Evolutionary conservation across 768 basidiomycete species (phyloP), one percentile per base, ranked within the genome.

Genomic region (Saitozyma podzolica): DNA sequence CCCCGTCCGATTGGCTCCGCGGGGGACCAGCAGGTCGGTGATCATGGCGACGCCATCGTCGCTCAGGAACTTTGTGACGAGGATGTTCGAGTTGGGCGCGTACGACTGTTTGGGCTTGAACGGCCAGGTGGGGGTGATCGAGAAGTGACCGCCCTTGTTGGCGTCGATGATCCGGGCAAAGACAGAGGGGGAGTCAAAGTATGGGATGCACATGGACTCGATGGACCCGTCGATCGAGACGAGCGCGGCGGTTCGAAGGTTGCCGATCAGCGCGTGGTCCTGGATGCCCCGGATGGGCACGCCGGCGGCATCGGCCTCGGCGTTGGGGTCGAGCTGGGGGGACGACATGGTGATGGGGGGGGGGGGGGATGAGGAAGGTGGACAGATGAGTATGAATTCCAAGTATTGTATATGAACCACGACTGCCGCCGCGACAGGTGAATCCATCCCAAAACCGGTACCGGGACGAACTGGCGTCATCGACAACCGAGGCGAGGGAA

Each of bases 51-150:
- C 92, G 3, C 93, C 93, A n/a, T 84, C 79, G 19, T 95, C 91
- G 61, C 87, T 90, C 81, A 95, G 84, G 75, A 90, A 96, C 83
- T 94, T 95, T 49, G 92, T 92, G 82, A 91, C 89, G 10, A 94
- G 82, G 50, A 91, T 84, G 56, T 89, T 90, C 56, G 57, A 69
- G 41, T 67, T 70, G 16, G 74, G 69, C n/a, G 71, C 61, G 54
- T 77, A 77, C n/a, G 75, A 69, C 66, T 79, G 79, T 64, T 78
- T 76, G 53, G 81, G 67, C 60, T 75, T 73, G 70, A 74, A 77
- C 6, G 67, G 17, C 63, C 66, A 77, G 13, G 74, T 77, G 1
- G 74, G 74, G 40, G 67, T 86, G 73, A 95, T 87, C 9, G 89
- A 90, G 79, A 94, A 95, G 77, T 96, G 93, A 0, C 93, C 93